These are phyloP conservation scores for Ophiocordyceps robertsii DNA, from an alignment of 2,329 filamentous ascomycete species.

Conservation along the genomic window DNA sequence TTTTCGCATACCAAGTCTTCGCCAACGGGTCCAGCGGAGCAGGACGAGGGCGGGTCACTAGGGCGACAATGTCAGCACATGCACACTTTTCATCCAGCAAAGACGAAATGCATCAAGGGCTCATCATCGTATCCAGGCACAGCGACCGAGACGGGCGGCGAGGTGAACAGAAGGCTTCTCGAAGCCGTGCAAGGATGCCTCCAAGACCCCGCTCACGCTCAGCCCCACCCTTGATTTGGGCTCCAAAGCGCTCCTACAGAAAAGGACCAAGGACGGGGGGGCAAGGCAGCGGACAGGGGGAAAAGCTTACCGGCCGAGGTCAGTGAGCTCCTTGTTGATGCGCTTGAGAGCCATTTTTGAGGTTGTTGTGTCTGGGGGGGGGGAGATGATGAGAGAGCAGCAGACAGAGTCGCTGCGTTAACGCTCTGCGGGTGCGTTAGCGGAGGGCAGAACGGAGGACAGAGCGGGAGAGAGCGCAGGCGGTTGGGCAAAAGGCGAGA, in stretches of 20 bases:
- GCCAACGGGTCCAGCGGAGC: conserved; percentile 91
- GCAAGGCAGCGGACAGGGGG: not conserved
- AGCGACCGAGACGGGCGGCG: no score
- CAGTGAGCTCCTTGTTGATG: conserved; percentile 88
- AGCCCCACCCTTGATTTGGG: conserved; percentile 24
- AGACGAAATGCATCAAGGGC: not conserved
- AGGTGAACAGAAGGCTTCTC: no score
- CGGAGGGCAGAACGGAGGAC: conserved; percentile 6
- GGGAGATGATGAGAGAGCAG: not conserved
- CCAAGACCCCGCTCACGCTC: conserved; percentile 20
- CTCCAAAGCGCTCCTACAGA: conserved; percentile 11
- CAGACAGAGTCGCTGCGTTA: conserved; percentile 8
- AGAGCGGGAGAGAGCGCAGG: not conserved
- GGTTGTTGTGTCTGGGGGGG: conserved; percentile 11
- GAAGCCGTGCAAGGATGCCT: no score
- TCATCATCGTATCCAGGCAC: no score
- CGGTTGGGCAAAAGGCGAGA: not conserved
- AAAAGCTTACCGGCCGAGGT: conserved; percentile 66
- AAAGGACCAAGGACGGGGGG: conserved; percentile 4
- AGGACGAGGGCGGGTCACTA: conserved; percentile 96
- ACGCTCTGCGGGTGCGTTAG: conserved; percentile 14
- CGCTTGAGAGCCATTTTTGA: conserved; percentile 71
- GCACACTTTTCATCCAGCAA: not conserved
- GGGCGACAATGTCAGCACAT: conserved; percentile 9
- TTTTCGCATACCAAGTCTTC: conserved; percentile 80